phyloP scores from a whole-genome alignment of 73 alveolate species.

The Paramecium sonneborni region DNA sequence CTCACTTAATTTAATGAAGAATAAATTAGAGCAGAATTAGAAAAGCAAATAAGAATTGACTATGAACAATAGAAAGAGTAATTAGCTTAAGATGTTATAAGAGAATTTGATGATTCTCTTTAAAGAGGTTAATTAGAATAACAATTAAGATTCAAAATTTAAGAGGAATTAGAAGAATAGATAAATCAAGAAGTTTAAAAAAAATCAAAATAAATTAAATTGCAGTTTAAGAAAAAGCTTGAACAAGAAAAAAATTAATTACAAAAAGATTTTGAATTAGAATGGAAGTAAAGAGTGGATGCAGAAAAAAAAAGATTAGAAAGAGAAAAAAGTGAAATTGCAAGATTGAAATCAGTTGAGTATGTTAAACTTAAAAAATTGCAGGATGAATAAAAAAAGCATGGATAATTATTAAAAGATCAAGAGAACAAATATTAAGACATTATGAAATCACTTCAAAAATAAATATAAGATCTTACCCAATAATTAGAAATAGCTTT shows the following conservation, averaged over 20 bases:
- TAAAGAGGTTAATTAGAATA: neutral
- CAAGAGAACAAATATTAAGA: constrained; percentile 14
- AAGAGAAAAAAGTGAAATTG: constrained; percentile 44
- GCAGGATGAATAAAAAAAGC: constrained; percentile 20
- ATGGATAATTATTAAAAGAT: neutral
- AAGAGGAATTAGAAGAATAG: neutral
- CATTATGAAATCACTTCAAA: neutral
- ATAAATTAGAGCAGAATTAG: neutral
- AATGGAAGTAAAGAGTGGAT: constrained; percentile 48
- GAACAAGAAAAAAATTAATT: constrained; percentile 29
- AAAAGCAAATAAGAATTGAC: neutral
- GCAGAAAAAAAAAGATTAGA: constrained; percentile 22
- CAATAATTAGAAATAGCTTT: neutral
- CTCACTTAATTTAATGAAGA: neutral
- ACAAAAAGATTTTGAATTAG: neutral
- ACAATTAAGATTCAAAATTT: neutral
- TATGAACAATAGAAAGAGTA: neutral
- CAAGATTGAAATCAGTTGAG: constrained; percentile 45
- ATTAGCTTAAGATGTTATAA: neutral
- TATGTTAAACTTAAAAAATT: constrained; percentile 38
- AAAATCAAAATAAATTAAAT: neutral
- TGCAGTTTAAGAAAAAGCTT: neutral
- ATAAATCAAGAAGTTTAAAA: neutral
- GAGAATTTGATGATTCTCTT: constrained; percentile 40
- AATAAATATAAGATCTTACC: constrained; percentile 38